phyloP scores from a whole-genome alignment of 306 rosid species.

The Cercis canadensis region DNA sequence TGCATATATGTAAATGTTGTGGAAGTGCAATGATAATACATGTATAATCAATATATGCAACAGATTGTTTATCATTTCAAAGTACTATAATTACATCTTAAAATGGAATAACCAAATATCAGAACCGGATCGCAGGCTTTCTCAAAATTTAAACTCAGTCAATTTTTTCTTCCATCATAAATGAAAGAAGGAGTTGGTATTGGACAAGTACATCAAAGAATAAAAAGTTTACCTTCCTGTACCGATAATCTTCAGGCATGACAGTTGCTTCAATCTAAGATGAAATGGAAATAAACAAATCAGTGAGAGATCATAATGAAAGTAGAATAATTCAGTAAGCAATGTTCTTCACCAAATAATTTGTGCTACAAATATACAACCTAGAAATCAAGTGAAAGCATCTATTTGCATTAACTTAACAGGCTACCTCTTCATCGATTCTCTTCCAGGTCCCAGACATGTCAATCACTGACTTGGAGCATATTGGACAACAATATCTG shows the following conservation, averaged over 20 bases:
- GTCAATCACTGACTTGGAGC: conserved; percentile 84
- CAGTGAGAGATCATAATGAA: conserved; percentile 31
- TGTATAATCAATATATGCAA: neutral
- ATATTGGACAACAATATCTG: conserved; percentile 91
- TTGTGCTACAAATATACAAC: neutral
- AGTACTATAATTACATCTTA: neutral
- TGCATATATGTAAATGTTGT: neutral
- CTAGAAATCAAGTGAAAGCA: conserved; percentile 10
- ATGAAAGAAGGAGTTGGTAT: neutral
- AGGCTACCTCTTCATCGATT: conserved; percentile 88
- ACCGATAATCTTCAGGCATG: conserved; percentile 85
- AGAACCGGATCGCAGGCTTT: neutral
- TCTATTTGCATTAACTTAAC: conserved; percentile 26
- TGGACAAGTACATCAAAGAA: conserved; percentile 27
- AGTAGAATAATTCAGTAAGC: conserved; percentile 5
- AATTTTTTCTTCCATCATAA: neutral
- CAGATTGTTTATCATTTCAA: conserved; percentile 3
- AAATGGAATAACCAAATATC: conserved; percentile 10
- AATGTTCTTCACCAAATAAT: conserved; percentile 20
- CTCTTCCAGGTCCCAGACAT: conserved; percentile 89
- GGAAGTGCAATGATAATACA: neutral
- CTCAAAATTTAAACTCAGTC: neutral
- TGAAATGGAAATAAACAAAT: conserved; percentile 25
- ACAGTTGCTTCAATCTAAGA: conserved; percentile 76
- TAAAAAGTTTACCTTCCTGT: conserved; percentile 66